Conservation (phyloP, 202 grass and related monocot genomes). For the Bolboschoenoplectus hybrid region DNA sequence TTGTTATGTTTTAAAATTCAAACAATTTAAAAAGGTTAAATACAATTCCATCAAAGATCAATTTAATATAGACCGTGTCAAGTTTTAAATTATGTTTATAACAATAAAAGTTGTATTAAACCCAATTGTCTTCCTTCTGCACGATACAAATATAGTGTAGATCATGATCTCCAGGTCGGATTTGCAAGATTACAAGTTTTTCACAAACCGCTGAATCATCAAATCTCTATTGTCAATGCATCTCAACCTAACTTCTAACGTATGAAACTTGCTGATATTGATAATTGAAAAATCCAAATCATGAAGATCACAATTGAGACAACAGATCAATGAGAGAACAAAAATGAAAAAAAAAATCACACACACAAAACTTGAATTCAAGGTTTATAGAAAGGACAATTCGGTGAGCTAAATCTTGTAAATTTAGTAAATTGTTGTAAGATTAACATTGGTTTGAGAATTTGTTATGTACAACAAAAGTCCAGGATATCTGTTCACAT, state of each 20-base stretch:
- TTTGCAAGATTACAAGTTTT: neutral
- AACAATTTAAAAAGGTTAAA: neutral
- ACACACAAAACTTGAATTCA: neutral
- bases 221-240: neutral
- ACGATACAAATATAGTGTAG: neutral
- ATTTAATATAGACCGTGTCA: neutral
- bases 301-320: neutral
- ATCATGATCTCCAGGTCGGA: neutral
- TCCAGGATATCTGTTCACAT: slow-evolving; percentile 18
- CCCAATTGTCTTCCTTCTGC: neutral
- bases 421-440: slow-evolving; percentile 34
- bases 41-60: neutral
- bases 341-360: neutral
- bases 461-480: slow-evolving; percentile 38
- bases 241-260: neutral
- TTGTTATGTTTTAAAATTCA: neutral
- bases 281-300: neutral
- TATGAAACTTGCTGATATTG: neutral
- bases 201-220: neutral
- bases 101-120: neutral
- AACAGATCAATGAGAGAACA: neutral
- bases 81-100: neutral
- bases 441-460: slow-evolving; percentile 31
- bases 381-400: neutral
- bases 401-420: slow-evolving; percentile 11